These are phyloP conservation scores for Ganoderma lucidum DNA, from an alignment of 1,284 basidiomycete genomes.

Conservation along the genomic window DNA sequence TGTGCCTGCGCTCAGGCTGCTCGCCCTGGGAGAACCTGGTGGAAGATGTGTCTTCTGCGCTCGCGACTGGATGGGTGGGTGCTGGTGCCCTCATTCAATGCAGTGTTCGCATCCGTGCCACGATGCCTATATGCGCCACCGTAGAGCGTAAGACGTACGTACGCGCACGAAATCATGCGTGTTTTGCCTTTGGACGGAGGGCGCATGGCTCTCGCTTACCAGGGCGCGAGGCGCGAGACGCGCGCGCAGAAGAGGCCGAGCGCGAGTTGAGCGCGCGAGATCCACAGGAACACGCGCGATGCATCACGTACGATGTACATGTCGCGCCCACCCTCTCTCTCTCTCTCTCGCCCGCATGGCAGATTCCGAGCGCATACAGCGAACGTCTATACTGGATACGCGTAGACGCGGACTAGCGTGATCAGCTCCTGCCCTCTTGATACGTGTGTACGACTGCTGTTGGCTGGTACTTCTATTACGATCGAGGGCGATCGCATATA, in stretches of 20 bases:
- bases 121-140: not conserved
- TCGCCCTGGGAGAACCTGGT: not conserved
- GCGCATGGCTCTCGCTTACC: not conserved
- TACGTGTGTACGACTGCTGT: not conserved
- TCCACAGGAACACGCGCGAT: not conserved
- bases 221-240: not conserved
- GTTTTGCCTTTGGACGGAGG: not conserved
- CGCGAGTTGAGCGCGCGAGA: too few relatives aligned
- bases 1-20: not conserved
- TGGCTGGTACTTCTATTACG: not conserved
- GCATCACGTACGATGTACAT: not conserved
- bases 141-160: not conserved
- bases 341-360: too few relatives aligned
- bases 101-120: constrained; percentile 3
- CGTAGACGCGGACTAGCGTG: not conserved
- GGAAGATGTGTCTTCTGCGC: not conserved
- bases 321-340: not conserved
- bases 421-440: not conserved
- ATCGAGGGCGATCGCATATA: constrained; percentile 4
- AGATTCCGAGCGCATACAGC: not conserved
- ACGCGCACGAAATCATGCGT: not conserved
- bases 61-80: not conserved
- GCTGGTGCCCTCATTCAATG: not conserved
- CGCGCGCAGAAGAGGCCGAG: not conserved
- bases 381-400: not conserved